phyloP scores from a whole-genome alignment of 495 filamentous ascomycete species.

The Glarea lozoyensis region DNA sequence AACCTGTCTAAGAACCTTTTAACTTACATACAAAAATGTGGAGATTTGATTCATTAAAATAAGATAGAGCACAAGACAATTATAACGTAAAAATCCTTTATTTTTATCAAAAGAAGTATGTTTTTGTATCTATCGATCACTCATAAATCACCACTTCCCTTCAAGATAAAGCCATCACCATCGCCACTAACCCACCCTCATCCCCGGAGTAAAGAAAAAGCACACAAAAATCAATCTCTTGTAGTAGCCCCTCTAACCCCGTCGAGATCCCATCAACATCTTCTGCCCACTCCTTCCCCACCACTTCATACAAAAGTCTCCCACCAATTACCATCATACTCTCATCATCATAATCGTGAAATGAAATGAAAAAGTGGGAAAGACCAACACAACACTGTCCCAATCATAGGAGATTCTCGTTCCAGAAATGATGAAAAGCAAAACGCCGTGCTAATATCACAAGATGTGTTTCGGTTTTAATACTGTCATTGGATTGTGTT shows the following conservation, averaged over 20 bases:
- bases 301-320: neutral
- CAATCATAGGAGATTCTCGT: no score
- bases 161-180: neutral
- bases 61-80: no score
- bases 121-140: no score
- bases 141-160: neutral
- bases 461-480: constrained; percentile 3
- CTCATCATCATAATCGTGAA: constrained; percentile 2
- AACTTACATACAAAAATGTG: no score
- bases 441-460: constrained; percentile 18
- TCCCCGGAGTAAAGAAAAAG: constrained; percentile 14
- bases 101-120: no score
- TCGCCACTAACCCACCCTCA: constrained; percentile 1
- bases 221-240: neutral
- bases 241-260: constrained; percentile 8
- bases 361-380: constrained; percentile 2
- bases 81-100: no score
- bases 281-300: constrained; percentile 3
- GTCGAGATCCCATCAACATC: constrained; percentile 11
- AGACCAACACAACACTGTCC: constrained; percentile 6
- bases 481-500: constrained; percentile 1
- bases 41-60: no score
- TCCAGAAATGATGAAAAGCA: constrained; percentile 9
- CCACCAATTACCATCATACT: constrained; percentile 1
- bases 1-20: no score